Conservation (phyloP, 805 yeast species). For the Kluyveromyces dobzhanskii region DNA sequence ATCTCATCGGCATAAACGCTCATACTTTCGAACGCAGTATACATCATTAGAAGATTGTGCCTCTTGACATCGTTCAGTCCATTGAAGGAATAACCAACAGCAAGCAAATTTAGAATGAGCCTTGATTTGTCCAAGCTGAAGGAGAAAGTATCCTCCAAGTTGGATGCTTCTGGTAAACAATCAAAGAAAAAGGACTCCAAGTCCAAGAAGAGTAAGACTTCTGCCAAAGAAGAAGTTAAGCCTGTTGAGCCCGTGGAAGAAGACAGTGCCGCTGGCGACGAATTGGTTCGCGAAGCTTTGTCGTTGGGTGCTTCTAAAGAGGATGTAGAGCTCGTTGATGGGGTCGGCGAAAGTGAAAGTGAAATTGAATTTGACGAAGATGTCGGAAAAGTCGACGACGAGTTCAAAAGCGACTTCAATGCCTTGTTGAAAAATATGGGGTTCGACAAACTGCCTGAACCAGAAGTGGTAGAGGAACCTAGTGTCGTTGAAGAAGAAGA, state of each 20-base stretch:
- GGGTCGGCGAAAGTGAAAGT: constrained; percentile 40
- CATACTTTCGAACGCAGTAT: no score
- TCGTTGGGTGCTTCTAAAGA: constrained; percentile 83
- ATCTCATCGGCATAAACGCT: no score
- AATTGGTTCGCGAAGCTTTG: constrained; percentile 61
- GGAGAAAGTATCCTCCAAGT: constrained; percentile 53
- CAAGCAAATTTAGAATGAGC: constrained; percentile 7
- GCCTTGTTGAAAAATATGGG: constrained; percentile 64
- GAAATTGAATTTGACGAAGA: constrained; percentile 34
- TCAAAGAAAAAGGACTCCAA: constrained; percentile 9
- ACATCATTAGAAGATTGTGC: no score
- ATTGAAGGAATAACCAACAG: neutral
- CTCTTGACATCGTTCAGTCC: no score
- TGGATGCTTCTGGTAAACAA: constrained; percentile 23
- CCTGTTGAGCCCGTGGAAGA: constrained; percentile 9
- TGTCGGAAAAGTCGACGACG: constrained; percentile 27
- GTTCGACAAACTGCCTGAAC: constrained; percentile 34
- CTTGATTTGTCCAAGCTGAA: constrained; percentile 44
- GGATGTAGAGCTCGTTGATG: constrained; percentile 59
- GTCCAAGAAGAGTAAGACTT: constrained; percentile 13
- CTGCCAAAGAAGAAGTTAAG: constrained; percentile 10
- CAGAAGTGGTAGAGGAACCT: constrained; percentile 28
- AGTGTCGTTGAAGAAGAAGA: constrained; percentile 25
- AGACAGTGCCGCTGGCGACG: constrained; percentile 16
- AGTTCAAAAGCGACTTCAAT: constrained; percentile 45